Evolutionary conservation across 495 filamentous ascomycete species (phyloP).

Genomic region (Immersiella caudata): DNA sequence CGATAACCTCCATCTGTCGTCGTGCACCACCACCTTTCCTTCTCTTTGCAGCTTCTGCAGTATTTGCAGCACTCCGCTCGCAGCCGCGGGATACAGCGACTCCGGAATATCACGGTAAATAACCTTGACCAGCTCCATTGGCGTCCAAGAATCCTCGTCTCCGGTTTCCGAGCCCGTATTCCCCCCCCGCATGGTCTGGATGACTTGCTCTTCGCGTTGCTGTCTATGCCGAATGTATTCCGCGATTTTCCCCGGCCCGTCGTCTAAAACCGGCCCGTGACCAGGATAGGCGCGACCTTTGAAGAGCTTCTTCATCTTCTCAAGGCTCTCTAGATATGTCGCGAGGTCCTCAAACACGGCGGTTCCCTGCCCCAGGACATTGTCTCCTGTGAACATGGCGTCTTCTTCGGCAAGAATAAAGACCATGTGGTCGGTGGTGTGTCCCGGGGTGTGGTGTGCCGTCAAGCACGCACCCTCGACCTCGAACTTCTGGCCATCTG

Average conservation of each 20-base stretch:
- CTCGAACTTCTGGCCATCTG: slow-evolving; percentile 70
- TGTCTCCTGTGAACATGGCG: slow-evolving; percentile 92
- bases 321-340: slow-evolving; percentile 71
- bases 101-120: slow-evolving; percentile 82
- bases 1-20: slow-evolving; percentile 57
- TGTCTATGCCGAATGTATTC: slow-evolving; percentile 85
- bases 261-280: slow-evolving; percentile 76
- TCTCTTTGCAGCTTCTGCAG: slow-evolving; percentile 70
- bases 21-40: slow-evolving; percentile 55
- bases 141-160: slow-evolving; percentile 55
- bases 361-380: slow-evolving; percentile 91
- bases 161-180: slow-evolving; percentile 37
- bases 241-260: slow-evolving; percentile 63
- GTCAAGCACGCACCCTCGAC: slow-evolving; percentile 77
- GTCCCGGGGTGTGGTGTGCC: slow-evolving; percentile 80
- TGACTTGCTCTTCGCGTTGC: slow-evolving; percentile 78
- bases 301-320: slow-evolving; percentile 68
- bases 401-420: slow-evolving; percentile 74
- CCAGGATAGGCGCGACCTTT: slow-evolving; percentile 80
- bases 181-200: slow-evolving; percentile 62
- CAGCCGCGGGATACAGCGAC: slow-evolving; percentile 72
- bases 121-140: slow-evolving; percentile 79
- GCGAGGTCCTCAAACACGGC: slow-evolving; percentile 85
- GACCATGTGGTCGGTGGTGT: slow-evolving; percentile 83
- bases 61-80: slow-evolving; percentile 67